A percentile compares a stretch with the other conserved stretches of the same genome.
These are phyloP conservation scores for Boletellus ananas DNA, from an alignment of 768 basidiomycete species.

Conservation along the genomic window DNA sequence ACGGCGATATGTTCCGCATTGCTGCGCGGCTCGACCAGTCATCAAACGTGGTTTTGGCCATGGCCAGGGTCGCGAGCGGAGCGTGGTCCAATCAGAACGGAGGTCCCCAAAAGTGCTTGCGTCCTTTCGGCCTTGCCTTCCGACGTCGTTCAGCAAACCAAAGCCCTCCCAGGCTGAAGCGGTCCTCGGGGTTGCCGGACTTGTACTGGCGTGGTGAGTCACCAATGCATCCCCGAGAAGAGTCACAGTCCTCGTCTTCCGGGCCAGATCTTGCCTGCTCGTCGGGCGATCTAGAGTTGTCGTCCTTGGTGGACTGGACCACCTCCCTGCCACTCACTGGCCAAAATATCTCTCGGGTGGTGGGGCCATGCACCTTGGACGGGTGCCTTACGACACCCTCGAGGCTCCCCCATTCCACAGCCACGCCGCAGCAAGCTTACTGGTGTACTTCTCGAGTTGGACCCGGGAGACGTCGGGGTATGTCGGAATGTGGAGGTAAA, in stretches of 20 bases:
- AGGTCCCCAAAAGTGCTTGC: not conserved
- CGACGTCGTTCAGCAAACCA: not conserved
- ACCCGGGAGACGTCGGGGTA: conserved; percentile 12
- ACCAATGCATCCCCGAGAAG: no score
- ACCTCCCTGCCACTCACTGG: not conserved
- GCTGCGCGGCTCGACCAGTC: not conserved
- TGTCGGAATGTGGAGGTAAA: conserved; percentile 15
- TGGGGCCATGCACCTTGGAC: not conserved
- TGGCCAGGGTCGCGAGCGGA: not conserved
- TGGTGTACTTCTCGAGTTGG: conserved; percentile 10
- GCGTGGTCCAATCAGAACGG: conserved; percentile 11
- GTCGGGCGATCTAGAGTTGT: not conserved
- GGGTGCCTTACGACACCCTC: conserved; percentile 15
- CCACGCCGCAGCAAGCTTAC: conserved; percentile 14
- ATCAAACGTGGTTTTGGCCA: conserved; percentile 1
- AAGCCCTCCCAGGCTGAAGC: no score
- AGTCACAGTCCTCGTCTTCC: not conserved
- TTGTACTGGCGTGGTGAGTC: not conserved
- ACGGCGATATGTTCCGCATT: conserved; percentile 4
- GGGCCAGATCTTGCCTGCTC: not conserved
- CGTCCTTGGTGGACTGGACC: not conserved
- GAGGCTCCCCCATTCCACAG: conserved; percentile 20
- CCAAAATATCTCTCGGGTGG: not conserved
- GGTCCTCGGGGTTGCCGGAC: no score
- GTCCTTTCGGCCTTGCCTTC: not conserved